These are phyloP conservation scores for Hylodesmum podocarpum DNA, from an alignment of 306 rosid genomes.

Conservation along the genomic window DNA sequence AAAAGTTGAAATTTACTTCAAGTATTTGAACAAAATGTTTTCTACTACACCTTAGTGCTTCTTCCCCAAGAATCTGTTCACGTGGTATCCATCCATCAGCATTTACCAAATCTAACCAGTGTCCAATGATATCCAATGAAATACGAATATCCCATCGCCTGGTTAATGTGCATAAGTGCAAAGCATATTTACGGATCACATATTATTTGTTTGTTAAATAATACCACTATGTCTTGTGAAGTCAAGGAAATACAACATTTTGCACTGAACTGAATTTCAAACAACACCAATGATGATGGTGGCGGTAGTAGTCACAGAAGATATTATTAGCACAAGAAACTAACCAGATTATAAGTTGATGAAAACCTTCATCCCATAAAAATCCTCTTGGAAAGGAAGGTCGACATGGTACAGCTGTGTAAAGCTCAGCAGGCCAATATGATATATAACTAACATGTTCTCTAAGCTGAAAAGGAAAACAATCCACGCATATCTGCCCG, in stretches of 20 bases:
- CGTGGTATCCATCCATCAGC: constrained; percentile 99
- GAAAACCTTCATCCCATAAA: constrained; percentile 99
- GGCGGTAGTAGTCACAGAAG: background rate
- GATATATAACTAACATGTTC: constrained; percentile 48
- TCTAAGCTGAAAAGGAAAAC: constrained; percentile 59
- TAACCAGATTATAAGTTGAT: constrained; percentile 87
- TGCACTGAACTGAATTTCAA: constrained; percentile 14
- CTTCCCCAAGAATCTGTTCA: constrained; percentile 94
- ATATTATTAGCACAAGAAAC: constrained; percentile 29
- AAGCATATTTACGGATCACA: constrained; percentile 13
- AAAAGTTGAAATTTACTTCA: background rate
- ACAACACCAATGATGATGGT: constrained; percentile 11
- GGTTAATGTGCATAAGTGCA: constrained; percentile 35
- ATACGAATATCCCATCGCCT: constrained; percentile 95
- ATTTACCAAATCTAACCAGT: constrained; percentile 95
- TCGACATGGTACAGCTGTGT: constrained; percentile 93
- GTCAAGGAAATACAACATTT: constrained; percentile 17
- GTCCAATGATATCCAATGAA: constrained; percentile 84
- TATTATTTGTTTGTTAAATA: constrained; percentile 7
- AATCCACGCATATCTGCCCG: constrained; percentile 32
- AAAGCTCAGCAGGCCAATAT: constrained; percentile 98
- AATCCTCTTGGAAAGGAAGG: constrained; percentile 95
- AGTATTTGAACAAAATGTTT: constrained; percentile 31
- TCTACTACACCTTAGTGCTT: constrained; percentile 77
- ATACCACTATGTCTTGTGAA: background rate